Base-by-base conservation (phyloP, 2,329 filamentous ascomycete species). In the Hypomyces perniciosus region DNA sequence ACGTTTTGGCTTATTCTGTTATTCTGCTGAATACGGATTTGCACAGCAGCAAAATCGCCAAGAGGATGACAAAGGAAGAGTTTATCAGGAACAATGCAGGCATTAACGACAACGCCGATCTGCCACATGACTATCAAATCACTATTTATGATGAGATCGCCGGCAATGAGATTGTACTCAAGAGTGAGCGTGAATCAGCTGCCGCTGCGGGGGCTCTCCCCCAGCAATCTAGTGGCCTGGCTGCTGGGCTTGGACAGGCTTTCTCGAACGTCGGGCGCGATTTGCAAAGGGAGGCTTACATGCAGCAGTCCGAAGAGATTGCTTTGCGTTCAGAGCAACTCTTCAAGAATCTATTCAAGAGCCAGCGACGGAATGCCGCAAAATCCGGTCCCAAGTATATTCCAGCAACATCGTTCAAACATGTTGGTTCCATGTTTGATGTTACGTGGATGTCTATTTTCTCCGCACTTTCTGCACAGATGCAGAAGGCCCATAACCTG, bases 361-460 rank as follows among this genome's bases (percentile, higher is more conserved):
- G 89, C 46, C 93, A 99, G 68, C 84, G 88, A 45, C 85, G 84
- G 61, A 93, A 88, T 53, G 83, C 88, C 2, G 73, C 86, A 39
- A 86, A 86, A 58, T 66, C 79, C 65, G 72, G 83, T 68, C 61
- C 85, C 76, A 70, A 84, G 74, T 99, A 93, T 68, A 95, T 99
- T 49, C 88, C 90, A 1, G 93, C 93, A 4, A 93, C 90, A 1
- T 97, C 91, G 0, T 91, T 90, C 66, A 92, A 90, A 61, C 93
- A 99, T 66, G 88, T 96, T 45, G 93, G 93, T 0, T 90, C 93
- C 1, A 99, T 99, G 93, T 97, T 99, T 64, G 91, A 96, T 61
- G 90, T 96, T 27, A 95, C 90, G 0, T 99, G 93, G 93, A 99
- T 97, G 92, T 96, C 92, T 8, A 95, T 96, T 68, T 86, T 99